Conservation (phyloP, 805 yeast species). For the Tetrapisispora taiwanensis region DNA sequence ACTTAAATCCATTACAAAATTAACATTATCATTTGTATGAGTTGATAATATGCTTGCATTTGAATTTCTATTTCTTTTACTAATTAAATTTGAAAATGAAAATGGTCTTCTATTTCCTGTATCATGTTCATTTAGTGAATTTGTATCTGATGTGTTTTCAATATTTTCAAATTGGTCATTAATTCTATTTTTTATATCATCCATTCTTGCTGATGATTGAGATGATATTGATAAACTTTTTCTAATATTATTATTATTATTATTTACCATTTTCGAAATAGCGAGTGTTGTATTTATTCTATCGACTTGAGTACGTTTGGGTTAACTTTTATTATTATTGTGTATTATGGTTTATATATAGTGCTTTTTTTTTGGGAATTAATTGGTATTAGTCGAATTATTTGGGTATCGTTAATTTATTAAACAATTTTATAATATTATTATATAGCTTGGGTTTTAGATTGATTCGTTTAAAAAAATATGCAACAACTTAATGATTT, state of each 20-base stretch:
- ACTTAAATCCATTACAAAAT: conserved; percentile 63
- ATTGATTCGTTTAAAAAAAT: no score
- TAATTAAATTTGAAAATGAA: conserved; percentile 8
- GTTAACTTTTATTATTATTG: no score
- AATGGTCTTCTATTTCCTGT: conserved; percentile 3
- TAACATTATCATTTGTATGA: conserved; percentile 44
- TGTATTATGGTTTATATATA: no score
- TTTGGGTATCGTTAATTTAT: no score
- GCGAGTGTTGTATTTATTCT: no score
- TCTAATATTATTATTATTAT: background rate
- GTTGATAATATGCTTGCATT: conserved; percentile 1
- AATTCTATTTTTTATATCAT: background rate
- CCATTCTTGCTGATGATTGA: background rate
- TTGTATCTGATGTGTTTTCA: background rate
- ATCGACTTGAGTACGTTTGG: no score
- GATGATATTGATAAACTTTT: conserved; percentile 1
- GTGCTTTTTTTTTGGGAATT: no score
- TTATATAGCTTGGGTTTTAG: no score
- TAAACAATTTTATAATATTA: no score
- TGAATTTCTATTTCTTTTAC: conserved; percentile 10
- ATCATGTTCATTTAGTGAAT: background rate
- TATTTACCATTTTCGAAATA: background rate
- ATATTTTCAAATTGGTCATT: background rate
- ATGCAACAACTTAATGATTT: no score
- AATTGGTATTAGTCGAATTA: no score